These are phyloP conservation scores for Sechiopsis laciniata DNA, from an alignment of 306 rosid species.

Conservation along the genomic window DNA sequence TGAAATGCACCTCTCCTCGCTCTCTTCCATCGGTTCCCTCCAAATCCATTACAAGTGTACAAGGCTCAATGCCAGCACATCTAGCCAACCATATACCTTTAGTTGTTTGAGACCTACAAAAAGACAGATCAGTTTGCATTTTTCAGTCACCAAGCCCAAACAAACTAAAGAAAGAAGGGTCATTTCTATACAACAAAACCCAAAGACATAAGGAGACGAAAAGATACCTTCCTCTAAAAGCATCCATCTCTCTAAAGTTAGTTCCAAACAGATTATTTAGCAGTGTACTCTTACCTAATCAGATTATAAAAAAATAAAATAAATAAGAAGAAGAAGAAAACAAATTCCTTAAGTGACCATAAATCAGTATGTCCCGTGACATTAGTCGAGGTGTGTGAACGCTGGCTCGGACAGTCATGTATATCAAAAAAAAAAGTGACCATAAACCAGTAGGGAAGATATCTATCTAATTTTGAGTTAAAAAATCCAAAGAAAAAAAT, in stretches of 20 bases:
- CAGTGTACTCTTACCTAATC: slow-evolving; percentile 89
- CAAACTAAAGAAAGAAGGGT: slow-evolving; percentile 25
- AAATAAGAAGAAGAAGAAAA: background rate
- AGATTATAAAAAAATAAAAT: slow-evolving; percentile 7
- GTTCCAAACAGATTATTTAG: slow-evolving; percentile 71
- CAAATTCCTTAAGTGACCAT: slow-evolving; percentile 6
- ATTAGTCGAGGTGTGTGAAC: too few species aligned
- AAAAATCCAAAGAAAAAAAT: background rate
- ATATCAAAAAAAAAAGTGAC: too few species aligned
- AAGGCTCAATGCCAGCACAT: slow-evolving; percentile 87
- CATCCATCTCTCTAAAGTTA: slow-evolving; percentile 96
- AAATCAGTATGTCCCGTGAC: too few species aligned
- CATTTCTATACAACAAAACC: slow-evolving; percentile 4
- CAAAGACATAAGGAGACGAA: slow-evolving; percentile 18
- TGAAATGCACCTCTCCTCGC: slow-evolving; percentile 87
- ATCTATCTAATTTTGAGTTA: background rate
- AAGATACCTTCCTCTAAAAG: slow-evolving; percentile 80
- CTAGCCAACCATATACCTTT: slow-evolving; percentile 97
- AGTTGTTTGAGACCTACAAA: slow-evolving; percentile 89
- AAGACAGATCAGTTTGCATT: slow-evolving; percentile 6
- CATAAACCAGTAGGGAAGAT: background rate
- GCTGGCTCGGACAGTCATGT: too few species aligned
- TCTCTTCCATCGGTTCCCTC: slow-evolving; percentile 99
- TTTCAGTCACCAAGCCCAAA: slow-evolving; percentile 1
- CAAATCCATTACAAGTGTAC: slow-evolving; percentile 93